Evolutionary conservation across 2,329 filamentous ascomycete species (phyloP), one percentile per base, ranked within the genome.

Genomic region (Aureobasidium sp.): DNA sequence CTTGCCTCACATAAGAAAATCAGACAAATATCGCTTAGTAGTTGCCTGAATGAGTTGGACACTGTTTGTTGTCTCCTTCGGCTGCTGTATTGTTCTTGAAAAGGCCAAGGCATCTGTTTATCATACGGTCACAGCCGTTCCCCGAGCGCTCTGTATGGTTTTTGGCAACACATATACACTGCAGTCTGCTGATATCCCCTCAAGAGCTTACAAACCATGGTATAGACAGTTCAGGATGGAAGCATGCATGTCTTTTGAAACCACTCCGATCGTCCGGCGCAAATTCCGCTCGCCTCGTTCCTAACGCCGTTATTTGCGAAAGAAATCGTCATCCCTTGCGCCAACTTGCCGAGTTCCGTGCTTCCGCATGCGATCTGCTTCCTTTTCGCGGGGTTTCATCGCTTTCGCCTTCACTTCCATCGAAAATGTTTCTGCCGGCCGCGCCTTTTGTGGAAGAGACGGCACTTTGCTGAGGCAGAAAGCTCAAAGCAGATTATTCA

Each of bases 401-500:
- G 39, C 52, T 11, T 22, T 44, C 25, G 15, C 39, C 39, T 14
- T 34, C 39, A 22, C 5, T 42, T 56, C 22, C 7, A 11, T 34
- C 15, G 4, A 44, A 37, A n/a, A n/a, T 27, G 9, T 42, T 41
- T 5, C 47, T 39, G 20, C 49, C 49, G 49, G 6, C 5, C 14
- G 20, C 22, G 39, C 49, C 49, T n/a, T 27, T 22, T 22, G 6
- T 41, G 52, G 52, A 31, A 29, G 17, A 20, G 11, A 34, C 52
- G 52, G 52, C 52, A 56, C 25, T 56, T 42, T 7, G 20, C 39
- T 34, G 8, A 4, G 17, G 17, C 8, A 56, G 31, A 31, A 39
- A 27, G 52, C 39, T 15, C 14, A 20, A 31, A 56, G 17, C 44
- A 31, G 55, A 58, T 58, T 58, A 45, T 58, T 47, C 55, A 58